phyloP scores from a whole-genome alignment of 495 filamentous ascomycete genomes.

The Amniculicola lignicola region DNA sequence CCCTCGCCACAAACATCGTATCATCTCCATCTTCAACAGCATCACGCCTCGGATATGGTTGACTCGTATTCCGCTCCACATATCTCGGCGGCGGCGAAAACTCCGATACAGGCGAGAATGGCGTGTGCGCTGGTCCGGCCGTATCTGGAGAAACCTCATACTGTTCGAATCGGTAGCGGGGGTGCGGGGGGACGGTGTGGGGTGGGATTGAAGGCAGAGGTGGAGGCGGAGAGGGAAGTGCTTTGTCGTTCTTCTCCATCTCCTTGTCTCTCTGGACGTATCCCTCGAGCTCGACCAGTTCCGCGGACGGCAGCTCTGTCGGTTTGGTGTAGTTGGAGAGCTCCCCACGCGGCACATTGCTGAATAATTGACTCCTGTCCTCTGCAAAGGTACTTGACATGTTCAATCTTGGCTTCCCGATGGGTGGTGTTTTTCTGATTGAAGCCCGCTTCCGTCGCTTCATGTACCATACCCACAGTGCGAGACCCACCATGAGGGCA shows the following conservation, averaged over 20 bases:
- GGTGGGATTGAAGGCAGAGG: no score
- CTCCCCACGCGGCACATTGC: slow-evolving; percentile 1
- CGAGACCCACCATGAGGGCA: neutral
- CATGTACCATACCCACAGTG: slow-evolving; percentile 11
- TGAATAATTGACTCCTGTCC: slow-evolving; percentile 5
- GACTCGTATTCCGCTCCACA: no score
- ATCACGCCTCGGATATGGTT: no score
- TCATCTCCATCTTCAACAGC: no score
- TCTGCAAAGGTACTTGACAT: neutral
- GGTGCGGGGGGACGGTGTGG: no score
- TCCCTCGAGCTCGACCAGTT: slow-evolving; percentile 22
- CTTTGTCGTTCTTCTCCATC: neutral
- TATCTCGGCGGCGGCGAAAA: neutral
- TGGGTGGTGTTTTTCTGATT: neutral
- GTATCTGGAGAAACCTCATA: neutral
- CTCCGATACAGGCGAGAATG: neutral
- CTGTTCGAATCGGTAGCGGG: slow-evolving; percentile 10
- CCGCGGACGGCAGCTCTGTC: slow-evolving; percentile 10
- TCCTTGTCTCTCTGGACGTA: neutral
- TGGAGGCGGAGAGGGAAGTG: neutral
- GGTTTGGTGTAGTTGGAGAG: neutral
- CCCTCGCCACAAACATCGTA: no score
- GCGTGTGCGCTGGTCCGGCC: neutral
- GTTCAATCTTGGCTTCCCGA: neutral
- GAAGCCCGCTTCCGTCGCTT: neutral